Evolutionary conservation across 176 grass and related monocot genomes (phyloP), one percentile per base, ranked within the genome.

Genomic region (Elaeis guineensis): DNA sequence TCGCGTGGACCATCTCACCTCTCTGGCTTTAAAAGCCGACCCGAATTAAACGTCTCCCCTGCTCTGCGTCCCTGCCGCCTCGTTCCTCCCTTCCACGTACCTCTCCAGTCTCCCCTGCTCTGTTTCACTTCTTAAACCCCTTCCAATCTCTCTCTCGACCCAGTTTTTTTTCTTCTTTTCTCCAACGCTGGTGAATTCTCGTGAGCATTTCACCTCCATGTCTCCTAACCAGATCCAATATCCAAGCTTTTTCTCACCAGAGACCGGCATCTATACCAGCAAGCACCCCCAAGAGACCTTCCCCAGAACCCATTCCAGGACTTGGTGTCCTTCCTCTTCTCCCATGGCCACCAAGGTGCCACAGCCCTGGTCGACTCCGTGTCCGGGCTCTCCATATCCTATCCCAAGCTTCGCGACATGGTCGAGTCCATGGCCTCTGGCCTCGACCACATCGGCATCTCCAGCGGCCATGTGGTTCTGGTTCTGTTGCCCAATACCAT

Each of bases 261-360:
- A 55, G 67, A 44, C 76, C 19, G 90, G 90, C 54, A 58, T 86
- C 52, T 89, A 89, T 76, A 44, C 25, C 16, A 95, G 82, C 73
- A 80, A 64, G 24, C 69, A 86, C 72, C 8, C 1, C 25, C 76
- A 51, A 52, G 71, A 17, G 25, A 54, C 1, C 79, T 96, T 21
- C 83, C 91, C 1, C 26, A 69, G 18, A 75, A 90, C 28, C 80
- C 77, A 11, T 28, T n/a, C 44, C 72, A 77, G 61, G 85, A 85
- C 70, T 64, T 90, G 67, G 83, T 87, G 15, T 83, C 80, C 21
- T 85, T 82, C 71, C 59, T 96, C 62, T 77, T 90, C 80, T 70
- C 86, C 58, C 75, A 32, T 61, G 5, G 70, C 2, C 91, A 89
- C 15, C 18, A 21, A 21, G 65, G 77, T 57, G 55, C 26, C 16